phyloP scores from a whole-genome alignment of 2,329 filamentous ascomycete genomes.

The Rhinocladiella similis region DNA sequence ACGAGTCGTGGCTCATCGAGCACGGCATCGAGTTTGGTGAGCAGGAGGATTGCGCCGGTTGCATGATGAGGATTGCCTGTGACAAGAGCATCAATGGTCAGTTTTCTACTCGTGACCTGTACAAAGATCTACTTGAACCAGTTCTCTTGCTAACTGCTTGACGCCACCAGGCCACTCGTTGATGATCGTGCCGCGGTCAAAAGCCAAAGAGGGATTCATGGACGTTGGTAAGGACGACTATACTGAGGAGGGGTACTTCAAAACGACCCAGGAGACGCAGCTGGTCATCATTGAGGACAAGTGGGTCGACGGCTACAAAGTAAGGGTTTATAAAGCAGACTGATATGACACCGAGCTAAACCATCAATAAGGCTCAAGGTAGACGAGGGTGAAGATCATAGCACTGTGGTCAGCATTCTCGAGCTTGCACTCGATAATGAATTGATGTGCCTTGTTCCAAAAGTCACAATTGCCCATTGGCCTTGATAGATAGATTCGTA shows the following conservation, averaged over 20 bases:
- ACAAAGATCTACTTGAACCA: neutral
- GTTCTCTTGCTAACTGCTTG: neutral
- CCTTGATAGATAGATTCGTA: too few species aligned
- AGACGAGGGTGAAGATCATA: neutral
- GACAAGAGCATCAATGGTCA: conserved; percentile 35
- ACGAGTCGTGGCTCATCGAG: conserved; percentile 17
- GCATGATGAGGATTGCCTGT: conserved; percentile 33
- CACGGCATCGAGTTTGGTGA: conserved; percentile 26
- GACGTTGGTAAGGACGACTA: conserved; percentile 32
- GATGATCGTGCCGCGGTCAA: conserved; percentile 41
- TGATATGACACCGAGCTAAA: neutral
- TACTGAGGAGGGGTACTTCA: conserved; percentile 40
- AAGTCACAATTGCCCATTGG: too few species aligned
- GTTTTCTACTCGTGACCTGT: neutral
- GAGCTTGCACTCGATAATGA: too few species aligned
- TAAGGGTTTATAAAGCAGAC: conserved; percentile 10
- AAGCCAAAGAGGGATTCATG: conserved; percentile 43
- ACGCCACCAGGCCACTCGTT: conserved; percentile 36
- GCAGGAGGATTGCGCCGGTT: conserved; percentile 19
- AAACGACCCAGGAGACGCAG: conserved; percentile 41
- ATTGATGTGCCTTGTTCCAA: too few species aligned
- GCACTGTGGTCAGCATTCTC: too few species aligned
- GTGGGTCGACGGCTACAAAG: conserved; percentile 35
- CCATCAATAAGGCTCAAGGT: neutral
- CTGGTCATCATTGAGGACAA: conserved; percentile 45